Conservation (phyloP, 768 basidiomycete genomes). For the Russula sp. region DNA sequence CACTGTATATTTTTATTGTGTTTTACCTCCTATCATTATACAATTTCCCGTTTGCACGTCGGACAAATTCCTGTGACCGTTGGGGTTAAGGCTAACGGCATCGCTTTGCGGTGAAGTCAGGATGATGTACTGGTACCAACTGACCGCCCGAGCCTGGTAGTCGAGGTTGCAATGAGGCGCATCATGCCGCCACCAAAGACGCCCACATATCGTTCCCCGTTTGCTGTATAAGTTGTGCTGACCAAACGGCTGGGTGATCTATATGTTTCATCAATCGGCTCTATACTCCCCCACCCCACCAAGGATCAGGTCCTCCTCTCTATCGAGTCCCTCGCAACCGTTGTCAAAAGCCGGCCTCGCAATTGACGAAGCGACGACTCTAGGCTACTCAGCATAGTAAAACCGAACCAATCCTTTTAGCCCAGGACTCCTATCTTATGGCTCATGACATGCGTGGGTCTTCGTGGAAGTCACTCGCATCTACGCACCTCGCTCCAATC, state of each 20-base stretch:
- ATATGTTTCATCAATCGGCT: background rate
- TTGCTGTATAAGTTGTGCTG: background rate
- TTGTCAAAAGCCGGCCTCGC: background rate
- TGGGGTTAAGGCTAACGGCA: background rate
- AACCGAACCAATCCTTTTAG: background rate
- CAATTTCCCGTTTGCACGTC: background rate
- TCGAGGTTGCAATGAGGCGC: background rate
- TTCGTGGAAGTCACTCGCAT: slow-evolving; percentile 30
- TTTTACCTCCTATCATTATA: slow-evolving; percentile 20
- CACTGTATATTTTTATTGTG: slow-evolving; percentile 11
- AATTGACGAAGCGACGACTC: background rate
- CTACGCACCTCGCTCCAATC: slow-evolving; percentile 33
- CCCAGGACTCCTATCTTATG: slow-evolving; percentile 9
- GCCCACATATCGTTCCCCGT: background rate
- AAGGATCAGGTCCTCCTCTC: background rate
- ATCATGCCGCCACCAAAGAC: background rate
- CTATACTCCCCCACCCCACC: background rate
- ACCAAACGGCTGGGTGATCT: background rate
- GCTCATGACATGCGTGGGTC: slow-evolving; percentile 31
- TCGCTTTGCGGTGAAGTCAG: background rate
- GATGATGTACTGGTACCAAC: background rate
- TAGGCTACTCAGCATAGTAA: background rate
- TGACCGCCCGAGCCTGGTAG: background rate
- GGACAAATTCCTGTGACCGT: background rate
- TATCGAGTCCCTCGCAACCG: background rate